Conservation (phyloP, 345 rosid genomes). For the Carallia pectinifolia region DNA sequence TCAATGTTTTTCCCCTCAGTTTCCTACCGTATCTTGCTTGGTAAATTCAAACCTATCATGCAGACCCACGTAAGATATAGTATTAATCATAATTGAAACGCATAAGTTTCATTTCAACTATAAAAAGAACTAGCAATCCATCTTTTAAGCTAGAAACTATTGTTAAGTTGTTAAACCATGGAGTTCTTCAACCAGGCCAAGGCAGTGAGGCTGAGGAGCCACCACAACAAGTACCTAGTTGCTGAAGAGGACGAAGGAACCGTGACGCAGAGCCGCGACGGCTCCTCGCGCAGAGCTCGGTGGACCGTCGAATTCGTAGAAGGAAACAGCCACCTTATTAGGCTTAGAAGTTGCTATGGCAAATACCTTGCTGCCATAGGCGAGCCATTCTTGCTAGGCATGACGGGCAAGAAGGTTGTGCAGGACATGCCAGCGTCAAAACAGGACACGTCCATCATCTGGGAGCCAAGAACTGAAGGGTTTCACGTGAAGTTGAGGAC, state of each 20-base stretch:
- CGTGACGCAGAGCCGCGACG: constrained; percentile 15
- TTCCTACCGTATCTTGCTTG: too few species aligned
- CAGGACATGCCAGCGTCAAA: neutral
- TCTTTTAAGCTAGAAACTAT: neutral
- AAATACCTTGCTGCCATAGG: constrained; percentile 23
- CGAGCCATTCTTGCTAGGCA: constrained; percentile 11
- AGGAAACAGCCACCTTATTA: constrained; percentile 3
- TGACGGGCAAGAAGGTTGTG: constrained; percentile 11
- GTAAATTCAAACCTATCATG: too few species aligned
- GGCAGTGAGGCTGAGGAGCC: constrained; percentile 5
- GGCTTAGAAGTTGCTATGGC: constrained; percentile 15
- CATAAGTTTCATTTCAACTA: too few species aligned
- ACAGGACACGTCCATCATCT: constrained; percentile 51
- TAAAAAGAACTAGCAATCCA: too few species aligned
- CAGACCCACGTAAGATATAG: too few species aligned
- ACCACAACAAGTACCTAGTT: constrained; percentile 21
- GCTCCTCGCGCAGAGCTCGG: constrained; percentile 8
- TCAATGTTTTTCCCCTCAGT: too few species aligned
- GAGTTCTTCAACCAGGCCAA: constrained; percentile 28
- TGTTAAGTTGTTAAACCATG: neutral
- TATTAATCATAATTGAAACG: too few species aligned
- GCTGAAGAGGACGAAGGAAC: constrained; percentile 24
- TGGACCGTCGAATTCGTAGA: constrained; percentile 23
- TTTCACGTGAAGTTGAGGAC: constrained; percentile 29
- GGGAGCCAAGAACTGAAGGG: constrained; percentile 66